Conservation (phyloP, 305 asterid genomes). For the Nicotiana rustica region DNA sequence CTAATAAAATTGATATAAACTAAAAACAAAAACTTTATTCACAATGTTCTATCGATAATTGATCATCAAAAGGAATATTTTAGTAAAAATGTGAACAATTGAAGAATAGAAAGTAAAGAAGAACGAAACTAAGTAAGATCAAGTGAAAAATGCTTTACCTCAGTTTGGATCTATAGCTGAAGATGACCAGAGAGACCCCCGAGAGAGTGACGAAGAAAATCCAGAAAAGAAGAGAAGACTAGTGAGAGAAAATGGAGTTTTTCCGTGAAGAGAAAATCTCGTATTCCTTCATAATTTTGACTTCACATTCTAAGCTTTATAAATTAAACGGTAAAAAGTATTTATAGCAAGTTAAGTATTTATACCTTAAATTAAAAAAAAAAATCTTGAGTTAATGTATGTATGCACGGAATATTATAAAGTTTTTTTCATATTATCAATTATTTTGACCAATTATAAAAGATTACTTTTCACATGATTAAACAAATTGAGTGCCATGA, state of each 20-base stretch:
- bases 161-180: slow-evolving; percentile 20
- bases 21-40: slow-evolving; percentile 2
- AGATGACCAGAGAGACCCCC: slow-evolving; percentile 8
- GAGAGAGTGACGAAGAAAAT: slow-evolving; percentile 25
- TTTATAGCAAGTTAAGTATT: no score
- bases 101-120: background rate
- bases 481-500: no score
- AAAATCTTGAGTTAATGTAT: no score
- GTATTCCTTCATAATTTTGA: no score
- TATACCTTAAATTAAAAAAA: no score
- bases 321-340: no score
- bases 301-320: no score
- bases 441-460: no score
- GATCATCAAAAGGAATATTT: background rate
- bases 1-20: background rate
- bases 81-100: slow-evolving; percentile 13
- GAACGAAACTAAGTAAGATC: slow-evolving; percentile 18
- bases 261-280: no score
- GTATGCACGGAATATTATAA: no score
- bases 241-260: slow-evolving; percentile 26
- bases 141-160: slow-evolving; percentile 30
- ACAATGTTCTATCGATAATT: background rate
- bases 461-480: no score
- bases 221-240: background rate
- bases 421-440: no score